Evolutionary conservation across 2,329 filamentous ascomycete species (phyloP).

Genomic region (Ascochyta fabae): DNA sequence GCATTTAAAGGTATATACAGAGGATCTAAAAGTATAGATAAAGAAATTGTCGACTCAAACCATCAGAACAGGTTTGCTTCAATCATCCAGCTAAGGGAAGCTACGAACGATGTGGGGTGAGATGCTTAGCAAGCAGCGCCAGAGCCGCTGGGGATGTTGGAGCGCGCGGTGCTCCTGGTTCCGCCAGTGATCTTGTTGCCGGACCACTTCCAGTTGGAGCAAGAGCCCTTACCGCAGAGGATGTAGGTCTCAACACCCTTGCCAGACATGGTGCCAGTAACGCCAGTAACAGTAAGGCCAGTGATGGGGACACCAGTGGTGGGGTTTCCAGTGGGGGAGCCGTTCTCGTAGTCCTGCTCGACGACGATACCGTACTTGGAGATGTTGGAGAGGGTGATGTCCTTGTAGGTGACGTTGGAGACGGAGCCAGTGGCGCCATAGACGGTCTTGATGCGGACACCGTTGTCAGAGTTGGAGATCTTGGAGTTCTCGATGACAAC

Average conservation of each 20-base stretch:
- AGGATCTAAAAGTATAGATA: not conserved
- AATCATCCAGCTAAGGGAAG: constrained; percentile 1
- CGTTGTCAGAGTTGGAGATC: constrained; percentile 62
- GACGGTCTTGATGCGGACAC: constrained; percentile 65
- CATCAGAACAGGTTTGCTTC: constrained; percentile 7
- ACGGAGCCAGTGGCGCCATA: constrained; percentile 60
- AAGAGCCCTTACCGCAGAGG: constrained; percentile 61
- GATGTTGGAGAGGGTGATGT: constrained; percentile 55
- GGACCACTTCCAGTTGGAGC: constrained; percentile 63
- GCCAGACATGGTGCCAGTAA: constrained; percentile 49
- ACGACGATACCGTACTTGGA: constrained; percentile 60
- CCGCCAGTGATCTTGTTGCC: constrained; percentile 51
- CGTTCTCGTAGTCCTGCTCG: constrained; percentile 61
- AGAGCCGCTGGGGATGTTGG: constrained; percentile 38
- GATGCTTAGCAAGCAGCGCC: constrained; percentile 44
- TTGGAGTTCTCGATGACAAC: constrained; percentile 59
- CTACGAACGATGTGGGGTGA: not conserved
- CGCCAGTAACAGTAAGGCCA: constrained; percentile 49
- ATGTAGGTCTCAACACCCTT: constrained; percentile 57
- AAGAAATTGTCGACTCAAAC: constrained; percentile 8
- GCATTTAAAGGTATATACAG: constrained; percentile 12
- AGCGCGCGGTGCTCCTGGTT: constrained; percentile 42
- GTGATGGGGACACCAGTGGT: constrained; percentile 58
- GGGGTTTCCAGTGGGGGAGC: constrained; percentile 50
- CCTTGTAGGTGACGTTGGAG: constrained; percentile 54